Evolutionary conservation across 306 rosid genomes (phyloP).

Genomic region (Glycine latifolia): DNA sequence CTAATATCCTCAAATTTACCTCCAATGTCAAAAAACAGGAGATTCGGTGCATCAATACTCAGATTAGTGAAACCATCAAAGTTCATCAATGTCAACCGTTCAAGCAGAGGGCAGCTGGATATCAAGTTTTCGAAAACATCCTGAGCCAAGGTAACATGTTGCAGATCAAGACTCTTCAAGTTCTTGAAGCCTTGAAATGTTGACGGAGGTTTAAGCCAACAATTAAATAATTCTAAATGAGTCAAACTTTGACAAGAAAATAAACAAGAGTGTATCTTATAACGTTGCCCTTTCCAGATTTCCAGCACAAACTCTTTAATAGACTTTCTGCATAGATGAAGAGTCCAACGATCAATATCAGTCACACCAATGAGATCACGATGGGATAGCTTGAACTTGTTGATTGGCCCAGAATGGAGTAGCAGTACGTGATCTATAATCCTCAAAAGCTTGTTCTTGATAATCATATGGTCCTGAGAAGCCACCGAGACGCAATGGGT

Average conservation of each 20-base stretch:
- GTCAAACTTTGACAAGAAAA: constrained; percentile 59
- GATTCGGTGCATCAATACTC: constrained; percentile 63
- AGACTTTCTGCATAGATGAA: constrained; percentile 57
- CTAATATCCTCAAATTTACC: constrained; percentile 62
- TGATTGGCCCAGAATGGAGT: constrained; percentile 63
- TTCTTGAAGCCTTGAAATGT: constrained; percentile 60
- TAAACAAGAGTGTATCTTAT: constrained; percentile 60
- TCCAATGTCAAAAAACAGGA: constrained; percentile 64
- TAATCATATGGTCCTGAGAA: constrained; percentile 44
- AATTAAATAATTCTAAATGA: constrained; percentile 65
- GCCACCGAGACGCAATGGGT: constrained; percentile 42
- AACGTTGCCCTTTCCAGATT: constrained; percentile 67
- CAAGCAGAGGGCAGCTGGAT: constrained; percentile 62
- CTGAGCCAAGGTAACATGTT: constrained; percentile 68
- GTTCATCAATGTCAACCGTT: constrained; percentile 65
- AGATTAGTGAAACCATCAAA: constrained; percentile 64
- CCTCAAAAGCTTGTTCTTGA: constrained; percentile 57
- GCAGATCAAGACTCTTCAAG: constrained; percentile 76
- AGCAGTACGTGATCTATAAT: constrained; percentile 74
- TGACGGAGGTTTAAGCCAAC: constrained; percentile 67
- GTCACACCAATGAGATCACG: constrained; percentile 51
- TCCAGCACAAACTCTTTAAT: constrained; percentile 67
- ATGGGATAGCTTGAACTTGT: constrained; percentile 67
- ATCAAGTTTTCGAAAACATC: constrained; percentile 61
- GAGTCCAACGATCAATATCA: constrained; percentile 68